A percentile compares a stretch with the other conserved stretches of the same genome.
These are phyloP conservation scores for Bonia amplexicaulis DNA, from an alignment of 176 grass and related monocot genomes.

Conservation along the genomic window DNA sequence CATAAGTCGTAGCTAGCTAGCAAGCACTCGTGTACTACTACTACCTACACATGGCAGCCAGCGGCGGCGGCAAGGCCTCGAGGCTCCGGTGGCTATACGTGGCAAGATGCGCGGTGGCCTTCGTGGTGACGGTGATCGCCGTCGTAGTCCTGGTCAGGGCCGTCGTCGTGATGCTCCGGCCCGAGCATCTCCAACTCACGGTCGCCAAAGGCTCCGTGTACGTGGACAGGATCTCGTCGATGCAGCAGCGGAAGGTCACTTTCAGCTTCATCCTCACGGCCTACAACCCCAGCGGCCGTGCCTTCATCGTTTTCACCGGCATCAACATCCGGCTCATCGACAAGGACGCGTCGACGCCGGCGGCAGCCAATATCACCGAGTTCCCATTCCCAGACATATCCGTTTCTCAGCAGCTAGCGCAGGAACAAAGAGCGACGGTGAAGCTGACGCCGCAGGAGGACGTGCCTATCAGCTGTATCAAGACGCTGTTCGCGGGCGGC, in stretches of 20 bases:
- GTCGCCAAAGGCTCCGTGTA: neutral
- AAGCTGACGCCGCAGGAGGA: neutral
- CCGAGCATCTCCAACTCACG: neutral
- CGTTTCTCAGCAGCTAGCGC: neutral
- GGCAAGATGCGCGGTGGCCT: neutral
- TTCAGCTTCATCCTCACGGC: rapidly evolving
- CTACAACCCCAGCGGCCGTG: neutral
- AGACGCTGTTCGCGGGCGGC: neutral
- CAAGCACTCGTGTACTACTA: no score
- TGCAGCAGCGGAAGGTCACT: neutral
- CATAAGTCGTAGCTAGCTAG: neutral
- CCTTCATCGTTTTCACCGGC: neutral
- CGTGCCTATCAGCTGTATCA: neutral
- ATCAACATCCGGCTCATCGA: neutral
- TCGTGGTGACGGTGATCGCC: neutral
- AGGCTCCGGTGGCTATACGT: neutral
- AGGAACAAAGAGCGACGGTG: neutral
- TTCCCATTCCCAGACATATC: neutral
- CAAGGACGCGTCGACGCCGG: neutral
- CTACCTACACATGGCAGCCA: neutral
- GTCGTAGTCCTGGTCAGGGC: neutral
- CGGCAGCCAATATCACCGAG: neutral
- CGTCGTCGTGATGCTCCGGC: neutral
- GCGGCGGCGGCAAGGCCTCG: neutral
- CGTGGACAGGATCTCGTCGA: neutral